These are phyloP conservation scores for Fusarium sulawesiense DNA, from an alignment of 2,329 filamentous ascomycete genomes.

Conservation along the genomic window DNA sequence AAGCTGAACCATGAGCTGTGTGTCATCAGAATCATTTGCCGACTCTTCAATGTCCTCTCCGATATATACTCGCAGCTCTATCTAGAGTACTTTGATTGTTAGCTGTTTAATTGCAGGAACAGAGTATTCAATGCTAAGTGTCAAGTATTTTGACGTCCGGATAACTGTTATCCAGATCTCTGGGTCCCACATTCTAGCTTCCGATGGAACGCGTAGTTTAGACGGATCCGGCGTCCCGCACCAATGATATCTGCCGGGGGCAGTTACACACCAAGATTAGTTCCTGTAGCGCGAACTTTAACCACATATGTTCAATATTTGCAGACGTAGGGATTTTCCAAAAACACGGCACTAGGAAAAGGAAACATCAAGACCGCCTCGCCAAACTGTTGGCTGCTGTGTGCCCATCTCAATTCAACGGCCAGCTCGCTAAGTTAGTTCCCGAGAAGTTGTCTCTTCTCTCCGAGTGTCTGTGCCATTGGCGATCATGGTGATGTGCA, in stretches of 20 bases:
- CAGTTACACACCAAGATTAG: neutral
- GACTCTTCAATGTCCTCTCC: no score
- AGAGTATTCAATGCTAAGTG: no score
- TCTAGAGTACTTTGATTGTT: neutral
- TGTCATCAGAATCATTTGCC: neutral
- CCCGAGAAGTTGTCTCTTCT: neutral
- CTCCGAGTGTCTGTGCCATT: no score
- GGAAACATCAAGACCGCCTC: neutral
- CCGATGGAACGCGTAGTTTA: neutral
- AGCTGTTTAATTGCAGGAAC: neutral
- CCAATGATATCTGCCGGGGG: neutral
- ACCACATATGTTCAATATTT: neutral
- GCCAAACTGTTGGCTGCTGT: accelerated
- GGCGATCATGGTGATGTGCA: neutral
- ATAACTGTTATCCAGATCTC: neutral
- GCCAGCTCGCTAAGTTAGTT: neutral
- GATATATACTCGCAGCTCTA: no score
- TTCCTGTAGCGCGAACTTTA: neutral
- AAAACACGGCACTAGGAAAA: neutral
- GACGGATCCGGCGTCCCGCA: neutral
- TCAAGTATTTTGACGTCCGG: neutral
- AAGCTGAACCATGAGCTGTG: neutral
- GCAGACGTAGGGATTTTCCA: neutral
- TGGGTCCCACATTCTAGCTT: neutral
- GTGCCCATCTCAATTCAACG: no score